These are phyloP conservation scores for Neonothopanus nambi DNA, from an alignment of 1,284 basidiomycete species.

Conservation along the genomic window DNA sequence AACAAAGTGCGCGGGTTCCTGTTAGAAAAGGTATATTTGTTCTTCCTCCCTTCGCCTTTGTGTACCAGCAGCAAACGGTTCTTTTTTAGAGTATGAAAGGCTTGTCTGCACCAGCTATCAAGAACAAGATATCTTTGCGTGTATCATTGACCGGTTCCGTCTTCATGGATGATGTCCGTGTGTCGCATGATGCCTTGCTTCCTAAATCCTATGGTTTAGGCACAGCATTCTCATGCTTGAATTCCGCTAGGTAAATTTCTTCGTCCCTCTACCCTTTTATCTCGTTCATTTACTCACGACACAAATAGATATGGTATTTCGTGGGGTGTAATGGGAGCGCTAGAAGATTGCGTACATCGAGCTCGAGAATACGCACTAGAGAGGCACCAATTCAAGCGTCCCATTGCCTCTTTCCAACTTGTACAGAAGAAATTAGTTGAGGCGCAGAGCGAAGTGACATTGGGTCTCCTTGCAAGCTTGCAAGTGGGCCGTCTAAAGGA, in stretches of 20 bases:
- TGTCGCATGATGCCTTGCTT: constrained; percentile 72
- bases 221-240: constrained; percentile 89
- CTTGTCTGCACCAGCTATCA: constrained; percentile 86
- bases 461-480: constrained; percentile 80
- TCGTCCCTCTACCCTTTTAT: neutral
- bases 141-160: constrained; percentile 92
- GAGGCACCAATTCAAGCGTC: constrained; percentile 86
- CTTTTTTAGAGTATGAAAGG: constrained; percentile 75
- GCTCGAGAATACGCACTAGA: constrained; percentile 88
- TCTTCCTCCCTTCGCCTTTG: neutral
- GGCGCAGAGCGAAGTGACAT: constrained; percentile 81
- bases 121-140: constrained; percentile 90
- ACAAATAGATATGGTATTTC: constrained; percentile 76
- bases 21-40: constrained; percentile 72
- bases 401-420: constrained; percentile 92
- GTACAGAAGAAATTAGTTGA: constrained; percentile 97
- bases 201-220: constrained; percentile 77
- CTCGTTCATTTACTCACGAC: neutral
- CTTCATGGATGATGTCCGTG: constrained; percentile 85
- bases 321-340: constrained; percentile 92
- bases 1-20: constrained; percentile 90
- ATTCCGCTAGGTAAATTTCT: constrained; percentile 71
- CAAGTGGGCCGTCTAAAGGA: constrained; percentile 94
- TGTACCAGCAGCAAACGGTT: too few species aligned
- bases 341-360: constrained; percentile 87